Base-by-base conservation (phyloP, 2,329 filamentous ascomycete species). In the Clathrospora elynae region DNA sequence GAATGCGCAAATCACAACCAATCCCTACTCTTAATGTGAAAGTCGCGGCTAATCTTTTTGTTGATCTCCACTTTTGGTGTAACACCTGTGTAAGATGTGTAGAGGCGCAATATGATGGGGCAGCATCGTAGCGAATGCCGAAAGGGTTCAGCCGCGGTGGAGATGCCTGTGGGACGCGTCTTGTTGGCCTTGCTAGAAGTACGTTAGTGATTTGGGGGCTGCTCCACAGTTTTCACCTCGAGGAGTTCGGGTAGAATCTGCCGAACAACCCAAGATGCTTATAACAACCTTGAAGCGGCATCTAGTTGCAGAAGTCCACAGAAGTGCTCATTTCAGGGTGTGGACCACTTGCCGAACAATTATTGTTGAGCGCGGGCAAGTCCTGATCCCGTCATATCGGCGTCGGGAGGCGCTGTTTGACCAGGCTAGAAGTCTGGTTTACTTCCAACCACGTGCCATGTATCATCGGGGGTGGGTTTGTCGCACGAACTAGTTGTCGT, bases 371-470 rank as follows among this genome's bases (percentile, higher is more conserved):
- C 17, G 24, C 47, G 31, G 38, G 38, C 37, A 12, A 33, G 24
- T 23, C 17, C 25, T 5, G 25, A 29, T 30, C 20, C 32, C 26
- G 25, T 35, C 29, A 32, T 24, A 31, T 39, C 35, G 20, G 31
- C 13, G 35, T 23, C 25, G 39, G 41, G 33, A 51, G 40, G 52
- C 46, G 51, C 40, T 50, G 53, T 59, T 42, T 42, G 46, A 36
- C 35, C 29, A 46, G 45, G 46, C 49, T 47, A 43, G 38, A 38
- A 46, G 46, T 40, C 44, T 39, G 43, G 37, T 43, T 40, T 43
- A 30, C 37, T 26, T 20, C 16, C 39, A 32, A 38, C 49, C 51
- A 61, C 55, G 55, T 57, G 55, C 41, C 42, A 25, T 38, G 40
- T 42, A 40, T 45, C 35, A 42, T 48, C 49, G 30, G 39, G 26